These are phyloP conservation scores for Blastosporella zonata DNA, from an alignment of 1,284 basidiomycete genomes.

Conservation along the genomic window DNA sequence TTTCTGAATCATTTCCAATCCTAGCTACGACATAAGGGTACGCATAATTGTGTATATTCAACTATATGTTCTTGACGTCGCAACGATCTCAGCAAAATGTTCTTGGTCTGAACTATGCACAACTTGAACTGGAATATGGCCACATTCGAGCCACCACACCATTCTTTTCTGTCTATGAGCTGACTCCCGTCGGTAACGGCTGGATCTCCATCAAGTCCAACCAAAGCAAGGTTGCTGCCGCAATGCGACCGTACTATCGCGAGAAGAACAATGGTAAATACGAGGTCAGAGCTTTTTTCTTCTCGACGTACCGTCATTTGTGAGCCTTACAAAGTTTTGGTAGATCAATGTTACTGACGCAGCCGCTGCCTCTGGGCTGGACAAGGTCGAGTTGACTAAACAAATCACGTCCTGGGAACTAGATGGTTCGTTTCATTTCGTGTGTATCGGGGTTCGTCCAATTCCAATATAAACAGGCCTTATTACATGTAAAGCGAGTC, in stretches of 20 bases:
- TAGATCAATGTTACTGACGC: conserved; percentile 14
- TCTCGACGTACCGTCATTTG: not conserved
- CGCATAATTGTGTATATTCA: not conserved
- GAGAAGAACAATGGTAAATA: conserved; percentile 11
- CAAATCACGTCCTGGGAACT: conserved; percentile 18
- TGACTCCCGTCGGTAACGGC: conserved; percentile 28
- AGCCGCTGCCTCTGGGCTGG: conserved; percentile 7
- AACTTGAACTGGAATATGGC: conserved; percentile 46
- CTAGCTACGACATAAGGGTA: conserved; percentile 17
- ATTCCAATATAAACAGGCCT: conserved; percentile 4
- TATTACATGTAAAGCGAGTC: conserved; percentile 15
- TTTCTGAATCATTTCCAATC: conserved; percentile 26
- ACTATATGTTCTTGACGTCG: not conserved
- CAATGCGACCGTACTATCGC: conserved; percentile 34
- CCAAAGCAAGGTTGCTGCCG: conserved; percentile 31
- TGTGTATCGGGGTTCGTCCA: not conserved
- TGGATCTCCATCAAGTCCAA: conserved; percentile 34
- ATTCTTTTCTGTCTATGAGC: conserved; percentile 43
- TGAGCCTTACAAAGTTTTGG: not conserved
- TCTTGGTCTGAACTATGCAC: conserved; percentile 45
- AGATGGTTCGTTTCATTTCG: conserved; percentile 7
- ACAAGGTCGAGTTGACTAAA: conserved; percentile 11
- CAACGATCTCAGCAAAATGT: conserved; percentile 35
- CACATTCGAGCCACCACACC: conserved; percentile 45
- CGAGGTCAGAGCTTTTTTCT: conserved; percentile 6